Conservation (phyloP, 257 asterid species). For the Nicotiana obtusifolia region DNA sequence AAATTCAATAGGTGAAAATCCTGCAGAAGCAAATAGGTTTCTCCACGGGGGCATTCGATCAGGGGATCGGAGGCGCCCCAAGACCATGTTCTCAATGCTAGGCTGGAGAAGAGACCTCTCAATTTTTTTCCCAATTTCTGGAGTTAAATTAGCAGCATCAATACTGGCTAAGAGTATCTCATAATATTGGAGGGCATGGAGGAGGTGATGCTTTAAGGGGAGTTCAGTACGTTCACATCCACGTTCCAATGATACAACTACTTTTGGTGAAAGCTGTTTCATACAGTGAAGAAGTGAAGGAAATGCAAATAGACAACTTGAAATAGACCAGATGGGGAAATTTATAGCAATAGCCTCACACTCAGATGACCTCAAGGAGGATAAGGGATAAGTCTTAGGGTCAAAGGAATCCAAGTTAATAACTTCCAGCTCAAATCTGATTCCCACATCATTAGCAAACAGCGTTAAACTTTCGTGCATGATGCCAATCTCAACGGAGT, state of each 20-base stretch:
- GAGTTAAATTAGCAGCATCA: conserved; percentile 30
- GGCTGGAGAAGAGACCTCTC: conserved; percentile 50
- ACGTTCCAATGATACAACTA: conserved; percentile 37
- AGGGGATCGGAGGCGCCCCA: conserved; percentile 36
- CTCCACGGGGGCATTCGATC: conserved; percentile 34
- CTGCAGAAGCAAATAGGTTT: conserved; percentile 37
- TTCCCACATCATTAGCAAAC: conserved; percentile 40
- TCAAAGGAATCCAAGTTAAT: conserved; percentile 53
- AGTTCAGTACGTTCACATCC: conserved; percentile 46
- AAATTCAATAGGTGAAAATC: conserved; percentile 28
- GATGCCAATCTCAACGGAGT: conserved; percentile 38
- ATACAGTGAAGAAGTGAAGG: conserved; percentile 39
- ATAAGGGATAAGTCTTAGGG: conserved; percentile 26
- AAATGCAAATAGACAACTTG: conserved; percentile 25
- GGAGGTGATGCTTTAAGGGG: conserved; percentile 35
- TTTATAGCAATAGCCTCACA: conserved; percentile 42
- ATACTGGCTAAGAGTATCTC: conserved; percentile 40
- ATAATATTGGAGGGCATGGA: conserved; percentile 42
- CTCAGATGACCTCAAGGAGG: conserved; percentile 33
- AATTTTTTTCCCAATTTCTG: conserved; percentile 33
- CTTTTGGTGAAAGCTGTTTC: conserved; percentile 42
- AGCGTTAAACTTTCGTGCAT: conserved; percentile 43
- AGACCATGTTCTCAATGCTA: conserved; percentile 35
- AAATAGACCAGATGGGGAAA: conserved; percentile 46
- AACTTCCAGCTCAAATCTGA: conserved; percentile 45